These are phyloP conservation scores for Westerdykella aurantiaca DNA, from an alignment of 2,329 filamentous ascomycete genomes.

Conservation along the genomic window DNA sequence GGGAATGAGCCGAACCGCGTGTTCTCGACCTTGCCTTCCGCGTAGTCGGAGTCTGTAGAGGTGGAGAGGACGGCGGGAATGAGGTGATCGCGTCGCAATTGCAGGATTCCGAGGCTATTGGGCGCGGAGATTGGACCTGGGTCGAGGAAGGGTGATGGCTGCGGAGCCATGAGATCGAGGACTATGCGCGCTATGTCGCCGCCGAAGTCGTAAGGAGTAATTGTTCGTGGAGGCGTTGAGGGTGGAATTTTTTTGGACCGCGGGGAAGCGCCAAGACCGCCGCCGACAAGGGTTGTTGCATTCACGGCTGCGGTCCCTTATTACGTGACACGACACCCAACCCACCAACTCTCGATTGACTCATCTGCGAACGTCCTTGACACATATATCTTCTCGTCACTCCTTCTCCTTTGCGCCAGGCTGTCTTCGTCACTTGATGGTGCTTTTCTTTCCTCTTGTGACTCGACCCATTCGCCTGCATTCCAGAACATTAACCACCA, in stretches of 20 bases:
- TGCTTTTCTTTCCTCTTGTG: constrained; percentile 22
- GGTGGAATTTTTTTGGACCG: constrained; percentile 19
- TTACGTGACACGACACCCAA: constrained; percentile 19
- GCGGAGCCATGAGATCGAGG: constrained; percentile 16
- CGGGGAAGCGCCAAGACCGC: constrained; percentile 20
- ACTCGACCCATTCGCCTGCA: constrained; percentile 19
- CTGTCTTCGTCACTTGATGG: constrained; percentile 24
- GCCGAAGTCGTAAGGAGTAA: not conserved
- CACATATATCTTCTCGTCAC: constrained; percentile 6
- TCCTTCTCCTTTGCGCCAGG: constrained; percentile 1
- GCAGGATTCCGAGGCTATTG: constrained; percentile 71
- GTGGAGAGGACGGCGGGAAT: constrained; percentile 60
- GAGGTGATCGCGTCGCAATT: constrained; percentile 81
- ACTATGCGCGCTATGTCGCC: not conserved
- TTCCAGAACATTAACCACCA: constrained; percentile 6
- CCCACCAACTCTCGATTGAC: constrained; percentile 13
- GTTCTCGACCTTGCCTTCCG: constrained; percentile 58
- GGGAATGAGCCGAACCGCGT: constrained; percentile 81
- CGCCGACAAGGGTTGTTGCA: constrained; percentile 13
- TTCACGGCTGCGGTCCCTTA: not conserved
- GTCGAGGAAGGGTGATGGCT: constrained; percentile 70
- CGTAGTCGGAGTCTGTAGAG: constrained; percentile 37
- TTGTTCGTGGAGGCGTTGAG: constrained; percentile 4
- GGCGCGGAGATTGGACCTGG: constrained; percentile 58
- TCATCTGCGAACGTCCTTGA: not conserved